Evolutionary conservation across 2,329 filamentous ascomycete genomes (phyloP).

Genomic region (Aspergillus caelatus): DNA sequence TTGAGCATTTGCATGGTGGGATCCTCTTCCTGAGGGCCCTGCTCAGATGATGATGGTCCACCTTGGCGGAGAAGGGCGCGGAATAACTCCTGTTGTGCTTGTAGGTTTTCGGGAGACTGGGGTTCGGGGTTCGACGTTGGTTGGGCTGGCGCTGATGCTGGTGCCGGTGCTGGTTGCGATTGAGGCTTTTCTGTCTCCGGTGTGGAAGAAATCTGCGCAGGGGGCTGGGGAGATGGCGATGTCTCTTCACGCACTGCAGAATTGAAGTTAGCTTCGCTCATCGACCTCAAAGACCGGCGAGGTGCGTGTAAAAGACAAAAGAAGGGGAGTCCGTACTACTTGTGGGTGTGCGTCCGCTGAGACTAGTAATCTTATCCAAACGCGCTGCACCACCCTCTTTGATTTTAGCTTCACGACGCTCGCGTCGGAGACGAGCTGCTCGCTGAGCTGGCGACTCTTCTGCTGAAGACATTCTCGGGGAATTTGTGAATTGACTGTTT

Average conservation of each 20-base stretch:
- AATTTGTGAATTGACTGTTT: background rate
- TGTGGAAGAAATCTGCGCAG: slow-evolving; percentile 17
- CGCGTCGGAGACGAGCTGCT: slow-evolving; percentile 63
- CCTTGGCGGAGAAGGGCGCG: slow-evolving; percentile 43
- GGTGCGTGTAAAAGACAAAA: background rate
- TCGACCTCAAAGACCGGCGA: background rate
- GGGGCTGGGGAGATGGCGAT: slow-evolving; percentile 24
- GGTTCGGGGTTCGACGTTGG: slow-evolving; percentile 22
- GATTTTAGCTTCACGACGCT: slow-evolving; percentile 66
- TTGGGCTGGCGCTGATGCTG: slow-evolving; percentile 5
- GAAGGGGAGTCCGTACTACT: slow-evolving; percentile 28
- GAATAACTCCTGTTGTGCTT: slow-evolving; percentile 46
- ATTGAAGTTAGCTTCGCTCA: background rate
- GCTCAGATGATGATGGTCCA: slow-evolving; percentile 25
- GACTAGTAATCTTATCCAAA: slow-evolving; percentile 63
- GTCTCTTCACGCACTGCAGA: slow-evolving; percentile 29
- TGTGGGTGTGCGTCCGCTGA: slow-evolving; percentile 56
- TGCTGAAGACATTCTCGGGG: slow-evolving; percentile 34
- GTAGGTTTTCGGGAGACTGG: slow-evolving; percentile 36
- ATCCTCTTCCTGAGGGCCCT: slow-evolving; percentile 32
- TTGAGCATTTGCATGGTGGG: slow-evolving; percentile 42
- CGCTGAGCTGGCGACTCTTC: slow-evolving; percentile 52
- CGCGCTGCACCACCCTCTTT: slow-evolving; percentile 60
- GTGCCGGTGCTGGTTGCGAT: slow-evolving; percentile 16
- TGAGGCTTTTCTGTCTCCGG: slow-evolving; percentile 13